phyloP scores from a whole-genome alignment of 805 yeast species.

The Barnettozyma botsteinii region DNA sequence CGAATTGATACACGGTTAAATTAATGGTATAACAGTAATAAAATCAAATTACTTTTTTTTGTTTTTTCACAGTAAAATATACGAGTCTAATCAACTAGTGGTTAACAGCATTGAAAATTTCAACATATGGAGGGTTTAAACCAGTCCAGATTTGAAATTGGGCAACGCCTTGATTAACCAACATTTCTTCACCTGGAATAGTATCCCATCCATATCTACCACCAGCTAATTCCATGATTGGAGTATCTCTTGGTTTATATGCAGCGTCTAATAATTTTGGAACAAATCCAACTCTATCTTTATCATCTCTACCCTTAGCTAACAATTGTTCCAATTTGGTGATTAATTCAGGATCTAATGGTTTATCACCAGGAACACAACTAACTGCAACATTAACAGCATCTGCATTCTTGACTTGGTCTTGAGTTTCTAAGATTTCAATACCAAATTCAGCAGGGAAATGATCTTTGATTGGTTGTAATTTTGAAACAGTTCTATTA shows the following conservation, averaged over 20 bases:
- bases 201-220: slow-evolving; percentile 65
- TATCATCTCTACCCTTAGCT: slow-evolving; percentile 31
- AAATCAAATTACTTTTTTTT: not conserved
- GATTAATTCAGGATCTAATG: slow-evolving; percentile 50
- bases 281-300: slow-evolving; percentile 31
- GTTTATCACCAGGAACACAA: slow-evolving; percentile 79
- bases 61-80: too few relatives aligned
- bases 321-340: slow-evolving; percentile 44
- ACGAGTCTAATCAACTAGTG: slow-evolving; percentile 10
- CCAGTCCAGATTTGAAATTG: slow-evolving; percentile 82
- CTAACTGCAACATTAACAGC: slow-evolving; percentile 61
- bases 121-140: slow-evolving; percentile 53
- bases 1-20: slow-evolving; percentile 19
- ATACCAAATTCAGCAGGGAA: slow-evolving; percentile 61
- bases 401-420: slow-evolving; percentile 33
- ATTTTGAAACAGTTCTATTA: slow-evolving; percentile 71
- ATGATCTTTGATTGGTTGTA: slow-evolving; percentile 48
- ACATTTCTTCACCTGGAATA: slow-evolving; percentile 88
- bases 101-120: slow-evolving; percentile 55
- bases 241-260: slow-evolving; percentile 84
- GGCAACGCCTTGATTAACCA: slow-evolving; percentile 86
- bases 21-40: not conserved
- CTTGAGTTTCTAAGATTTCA: slow-evolving; percentile 45
- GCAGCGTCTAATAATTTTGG: slow-evolving; percentile 85
- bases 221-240: slow-evolving; percentile 73